A percentile compares a stretch with the other conserved stretches of the same genome.
phyloP scores from a whole-genome alignment of 78 protist genomes.

The Polysphondylium violaceum region DNA sequence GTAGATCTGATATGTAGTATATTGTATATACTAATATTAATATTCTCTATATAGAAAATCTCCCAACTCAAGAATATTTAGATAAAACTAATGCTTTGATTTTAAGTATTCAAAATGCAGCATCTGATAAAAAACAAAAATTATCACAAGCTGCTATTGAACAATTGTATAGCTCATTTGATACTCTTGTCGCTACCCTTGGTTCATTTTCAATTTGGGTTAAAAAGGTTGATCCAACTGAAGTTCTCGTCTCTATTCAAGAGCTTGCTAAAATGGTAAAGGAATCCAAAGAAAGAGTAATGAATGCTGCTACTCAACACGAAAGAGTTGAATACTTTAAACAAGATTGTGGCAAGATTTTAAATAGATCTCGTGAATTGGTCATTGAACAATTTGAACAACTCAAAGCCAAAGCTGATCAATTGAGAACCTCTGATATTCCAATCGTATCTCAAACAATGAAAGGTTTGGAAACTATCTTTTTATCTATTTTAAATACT shows the following conservation, averaged over 20 bases:
- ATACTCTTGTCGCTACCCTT: constrained; percentile 3
- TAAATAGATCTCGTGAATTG: too few relatives aligned
- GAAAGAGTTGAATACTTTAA: constrained; percentile 37
- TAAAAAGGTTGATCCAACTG: constrained; percentile 3
- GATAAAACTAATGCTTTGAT: background rate
- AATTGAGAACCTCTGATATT: too few relatives aligned
- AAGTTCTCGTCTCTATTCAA: constrained; percentile 9
- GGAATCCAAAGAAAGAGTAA: constrained; percentile 17
- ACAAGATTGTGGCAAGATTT: too few relatives aligned
- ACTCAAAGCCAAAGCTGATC: too few relatives aligned
- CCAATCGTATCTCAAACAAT: too few relatives aligned
- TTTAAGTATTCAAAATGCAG: background rate
- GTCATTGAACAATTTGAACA: too few relatives aligned
- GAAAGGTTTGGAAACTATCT: too few relatives aligned
- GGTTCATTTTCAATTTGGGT: constrained; percentile 25
- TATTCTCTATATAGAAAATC: background rate
- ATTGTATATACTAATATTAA: background rate
- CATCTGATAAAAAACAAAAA: background rate
- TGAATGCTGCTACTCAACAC: background rate
- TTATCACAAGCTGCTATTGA: constrained; percentile 6
- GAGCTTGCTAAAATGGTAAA: constrained; percentile 43
- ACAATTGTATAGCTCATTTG: background rate
- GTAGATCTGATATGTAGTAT: too few relatives aligned
- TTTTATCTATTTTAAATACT: too few relatives aligned
- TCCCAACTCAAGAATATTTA: background rate